Base-by-base conservation (phyloP, 805 yeast species). In the Groenewaldozyma salmanticensis region DNA sequence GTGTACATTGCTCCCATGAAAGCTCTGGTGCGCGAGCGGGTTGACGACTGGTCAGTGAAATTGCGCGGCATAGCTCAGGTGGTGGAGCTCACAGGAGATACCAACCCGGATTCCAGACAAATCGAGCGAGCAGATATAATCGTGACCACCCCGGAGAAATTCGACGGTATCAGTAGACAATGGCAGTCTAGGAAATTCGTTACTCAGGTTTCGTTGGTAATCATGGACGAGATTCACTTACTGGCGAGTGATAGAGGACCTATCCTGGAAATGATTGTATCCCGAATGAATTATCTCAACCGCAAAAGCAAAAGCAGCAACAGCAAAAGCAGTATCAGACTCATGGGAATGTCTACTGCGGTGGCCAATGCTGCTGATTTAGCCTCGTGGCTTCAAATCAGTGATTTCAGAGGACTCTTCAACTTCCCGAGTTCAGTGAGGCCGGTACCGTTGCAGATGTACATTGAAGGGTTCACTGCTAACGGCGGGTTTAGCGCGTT, bases 1-100 rank as follows among this genome's bases (percentile, higher is more conserved):
- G 90, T 83, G 5, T 83, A 84, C 55, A 81, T 83, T 63, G 94
- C 94, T 0, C 94, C 94, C 1, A 84, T 83, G 94, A 83, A 84
- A 52, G 94, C 94, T 0, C 69, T 83, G 51, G 94, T 83, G 1
- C 64, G 88, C 40, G 94, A 83, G 59, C 68, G 94, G 55, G 90
- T 84, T 15, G 83, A 77, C 49, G 94, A 84, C 52, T 83, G 94
- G 94, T 58, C 75, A 27, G 62, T 57, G 13, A 53, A 53, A 34
- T 54, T 54, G n/a, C 66, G 67, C 29, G 71, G 81, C 0, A 55
- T 58, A 3, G 42, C 53, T 27, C 71, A 67, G 48, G 67, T 83
- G 36, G 88, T 83, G 5, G 94, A 83, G 55, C 65, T 83, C 53
- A 83, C 94, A 1, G 94, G 94, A 58, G 94, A 83, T 54, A 79